phyloP scores from a whole-genome alignment of 176 grass and related monocot genomes.

The Cenchrus purpureus region DNA sequence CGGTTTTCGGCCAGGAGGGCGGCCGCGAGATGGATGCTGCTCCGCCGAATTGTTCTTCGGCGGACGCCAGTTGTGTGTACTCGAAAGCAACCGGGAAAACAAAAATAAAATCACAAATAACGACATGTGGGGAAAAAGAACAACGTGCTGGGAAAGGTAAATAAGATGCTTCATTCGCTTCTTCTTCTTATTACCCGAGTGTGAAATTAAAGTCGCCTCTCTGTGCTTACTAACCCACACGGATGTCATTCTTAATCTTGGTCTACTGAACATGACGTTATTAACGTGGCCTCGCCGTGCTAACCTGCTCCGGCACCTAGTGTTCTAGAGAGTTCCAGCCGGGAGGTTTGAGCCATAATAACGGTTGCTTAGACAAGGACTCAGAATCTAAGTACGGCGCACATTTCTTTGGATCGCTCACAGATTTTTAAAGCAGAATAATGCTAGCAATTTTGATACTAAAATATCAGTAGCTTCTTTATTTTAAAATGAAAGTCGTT shows the following conservation, averaged over 20 bases:
- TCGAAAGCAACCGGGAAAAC: background rate
- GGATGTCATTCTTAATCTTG: background rate
- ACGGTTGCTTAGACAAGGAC: background rate
- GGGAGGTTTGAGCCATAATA: background rate
- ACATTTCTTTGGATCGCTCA: no score
- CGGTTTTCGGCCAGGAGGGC: constrained; percentile 26
- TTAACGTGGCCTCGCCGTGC: background rate
- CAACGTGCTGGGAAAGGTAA: constrained; percentile 5
- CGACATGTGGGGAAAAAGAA: constrained; percentile 29
- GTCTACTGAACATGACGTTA: background rate
- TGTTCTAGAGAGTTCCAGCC: background rate
- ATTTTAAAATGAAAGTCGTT: background rate
- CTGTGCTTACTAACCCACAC: no score
- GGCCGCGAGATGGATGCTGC: background rate
- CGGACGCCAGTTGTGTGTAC: background rate
- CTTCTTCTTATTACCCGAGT: background rate
- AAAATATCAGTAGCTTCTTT: background rate
- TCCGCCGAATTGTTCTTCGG: background rate
- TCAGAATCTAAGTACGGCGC: background rate
- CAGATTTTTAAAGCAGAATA: background rate
- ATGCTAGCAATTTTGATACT: background rate
- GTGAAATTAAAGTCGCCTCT: background rate
- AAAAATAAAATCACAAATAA: background rate
- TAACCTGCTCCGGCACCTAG: background rate
- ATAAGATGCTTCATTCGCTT: background rate